A percentile compares a stretch with the other conserved stretches of the same genome.
Conservation (phyloP, 345 rosid genomes). For the Gossypium ekmanianum region DNA sequence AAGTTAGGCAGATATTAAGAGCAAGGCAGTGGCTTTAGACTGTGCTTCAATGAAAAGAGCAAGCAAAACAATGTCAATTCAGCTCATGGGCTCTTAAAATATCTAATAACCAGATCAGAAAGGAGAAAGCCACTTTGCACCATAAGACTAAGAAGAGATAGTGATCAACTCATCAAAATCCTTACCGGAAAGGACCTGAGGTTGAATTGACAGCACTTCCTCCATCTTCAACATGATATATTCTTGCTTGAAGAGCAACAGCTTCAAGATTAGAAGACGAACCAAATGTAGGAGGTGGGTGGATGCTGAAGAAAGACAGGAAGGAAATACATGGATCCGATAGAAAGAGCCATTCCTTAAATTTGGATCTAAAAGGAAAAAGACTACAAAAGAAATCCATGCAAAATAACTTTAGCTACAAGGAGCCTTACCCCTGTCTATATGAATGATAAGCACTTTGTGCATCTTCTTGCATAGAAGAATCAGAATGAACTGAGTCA, state of each 20-base stretch:
- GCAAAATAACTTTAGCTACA: background rate
- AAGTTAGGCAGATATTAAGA: background rate
- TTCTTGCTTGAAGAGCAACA: constrained; percentile 39
- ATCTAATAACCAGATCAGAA: background rate
- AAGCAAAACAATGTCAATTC: too few relatives aligned
- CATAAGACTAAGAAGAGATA: constrained; percentile 7
- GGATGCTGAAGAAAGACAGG: constrained; percentile 41
- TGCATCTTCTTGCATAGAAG: constrained; percentile 68
- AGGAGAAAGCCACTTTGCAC: background rate
- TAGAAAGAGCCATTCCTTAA: constrained; percentile 3
- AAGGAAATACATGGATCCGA: constrained; percentile 18
- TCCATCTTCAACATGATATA: constrained; percentile 35
- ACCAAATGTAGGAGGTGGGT: constrained; percentile 96
- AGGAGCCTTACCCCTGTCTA: constrained; percentile 47
- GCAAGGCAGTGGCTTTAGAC: background rate
- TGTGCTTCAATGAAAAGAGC: background rate
- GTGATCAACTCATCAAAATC: constrained; percentile 2
- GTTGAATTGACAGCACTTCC: constrained; percentile 51
- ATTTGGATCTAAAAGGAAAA: background rate
- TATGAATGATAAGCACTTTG: constrained; percentile 54
- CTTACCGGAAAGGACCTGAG: constrained; percentile 32
- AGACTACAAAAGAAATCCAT: background rate
- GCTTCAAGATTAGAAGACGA: constrained; percentile 76
- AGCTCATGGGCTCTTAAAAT: background rate
- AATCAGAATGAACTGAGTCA: constrained; percentile 48